Base-by-base conservation (phyloP, 441 rosid species). In the Populus hybrid region DNA sequence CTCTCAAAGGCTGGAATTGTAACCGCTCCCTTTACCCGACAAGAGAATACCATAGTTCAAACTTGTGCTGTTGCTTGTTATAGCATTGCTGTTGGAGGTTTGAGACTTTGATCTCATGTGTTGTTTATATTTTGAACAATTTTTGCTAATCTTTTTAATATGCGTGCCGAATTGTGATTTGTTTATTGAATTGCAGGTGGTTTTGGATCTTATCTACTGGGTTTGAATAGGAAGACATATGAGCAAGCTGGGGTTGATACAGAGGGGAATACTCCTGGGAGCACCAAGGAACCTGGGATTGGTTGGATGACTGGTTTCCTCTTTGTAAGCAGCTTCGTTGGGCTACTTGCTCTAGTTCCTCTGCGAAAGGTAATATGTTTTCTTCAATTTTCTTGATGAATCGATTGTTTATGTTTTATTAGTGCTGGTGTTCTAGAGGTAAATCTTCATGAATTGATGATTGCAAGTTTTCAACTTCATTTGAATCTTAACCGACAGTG, bases 251-350 rank as follows among this genome's bases (percentile, higher is more conserved):
- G 89, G 24, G 87, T 82, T 72, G 90, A 86, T 59, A 82, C 90
- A 0, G 85, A 78, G 14, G 96, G 97, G 26, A 96, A 96, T 81
- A 83, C 42, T 82, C 89, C 93, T 64, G 79, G 79, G 10, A 89
- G 93, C 77, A 85, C 82, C 28, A 96, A 87, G 82, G 98, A 96
- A 75, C 99, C 98, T 38, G 93, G 89, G 63, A 71, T 96, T 72
- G 95, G 91, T 63, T 96, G 98, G 99, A 96, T 94, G 97, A 91
- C 88, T 38, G 86, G 89, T 53, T 94, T 96, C 63, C 94, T 96
- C 40, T 92, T 94, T 79, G 88, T 87, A 3, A 89, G 85, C 74
- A 81, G 91, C 73, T 96, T 96, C 81, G 97, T 96, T 73, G 99
- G 99, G 53, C 30, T 28, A 28, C 30, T 28, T 28, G 30, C 30